Percentiles rank a stretch among this genome's conserved stretches.
These are phyloP conservation scores for Priceomyces medius DNA, from an alignment of 805 yeast genomes.

Conservation along the genomic window DNA sequence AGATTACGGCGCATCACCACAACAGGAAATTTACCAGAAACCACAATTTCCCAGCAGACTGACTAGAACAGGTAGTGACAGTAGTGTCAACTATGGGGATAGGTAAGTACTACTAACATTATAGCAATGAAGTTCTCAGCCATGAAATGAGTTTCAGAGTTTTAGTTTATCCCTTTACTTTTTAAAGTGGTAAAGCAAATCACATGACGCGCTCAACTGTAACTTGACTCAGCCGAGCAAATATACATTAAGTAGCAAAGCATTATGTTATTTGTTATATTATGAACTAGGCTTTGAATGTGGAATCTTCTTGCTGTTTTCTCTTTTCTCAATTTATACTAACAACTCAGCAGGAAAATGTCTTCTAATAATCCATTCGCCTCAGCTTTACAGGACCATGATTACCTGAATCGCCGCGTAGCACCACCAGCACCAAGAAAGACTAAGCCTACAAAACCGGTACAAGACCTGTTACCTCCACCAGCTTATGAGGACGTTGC, in stretches of 20 bases:
- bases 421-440: conserved; percentile 32
- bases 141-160: not conserved
- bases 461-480: conserved; percentile 34
- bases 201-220: conserved; percentile 1
- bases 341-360: conserved; percentile 27
- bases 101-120: conserved; percentile 7
- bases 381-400: conserved; percentile 41
- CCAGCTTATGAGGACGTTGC: conserved; percentile 74
- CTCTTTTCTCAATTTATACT: conserved; percentile 9
- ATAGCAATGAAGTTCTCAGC: not conserved
- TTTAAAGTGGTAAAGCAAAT: not conserved
- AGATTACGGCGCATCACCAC: conserved; percentile 4
- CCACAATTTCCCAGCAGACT: conserved; percentile 28
- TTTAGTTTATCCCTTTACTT: not conserved
- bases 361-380: conserved; percentile 56
- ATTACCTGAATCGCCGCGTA: conserved; percentile 35
- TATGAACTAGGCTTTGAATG: no score
- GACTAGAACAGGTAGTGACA: conserved; percentile 34
- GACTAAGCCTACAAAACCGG: not conserved
- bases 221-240: conserved; percentile 6
- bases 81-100: conserved; percentile 31
- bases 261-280: not conserved
- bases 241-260: not conserved
- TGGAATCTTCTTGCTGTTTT: not conserved
- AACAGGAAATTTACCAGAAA: conserved; percentile 10